Evolutionary conservation across 1,284 basidiomycete genomes (phyloP).

Genomic region (Ustilago esculenta): DNA sequence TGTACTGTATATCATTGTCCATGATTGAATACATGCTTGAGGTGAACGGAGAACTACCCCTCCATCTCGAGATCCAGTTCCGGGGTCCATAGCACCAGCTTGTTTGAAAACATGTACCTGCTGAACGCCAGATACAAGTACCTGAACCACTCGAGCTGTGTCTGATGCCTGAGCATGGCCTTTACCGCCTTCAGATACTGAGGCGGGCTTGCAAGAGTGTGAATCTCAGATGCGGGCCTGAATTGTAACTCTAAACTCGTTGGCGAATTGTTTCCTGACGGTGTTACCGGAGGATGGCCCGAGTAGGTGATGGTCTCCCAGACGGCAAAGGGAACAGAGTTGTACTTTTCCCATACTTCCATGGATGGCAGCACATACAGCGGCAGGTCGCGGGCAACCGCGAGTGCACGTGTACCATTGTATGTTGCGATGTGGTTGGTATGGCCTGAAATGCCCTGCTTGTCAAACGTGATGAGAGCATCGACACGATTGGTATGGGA

Average conservation of each 20-base stretch:
- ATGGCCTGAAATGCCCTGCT: slow-evolving; percentile 81
- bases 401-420: slow-evolving; percentile 26
- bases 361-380: slow-evolving; percentile 41
- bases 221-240: slow-evolving; percentile 28
- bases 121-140: slow-evolving; percentile 60
- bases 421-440: slow-evolving; percentile 86
- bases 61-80: slow-evolving; percentile 13
- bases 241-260: not conserved
- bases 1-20: too few species aligned
- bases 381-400: slow-evolving; percentile 61
- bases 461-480: slow-evolving; percentile 88
- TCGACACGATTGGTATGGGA: slow-evolving; percentile 14
- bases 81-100: slow-evolving; percentile 28
- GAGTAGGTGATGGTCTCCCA: slow-evolving; percentile 37
- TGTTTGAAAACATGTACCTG: slow-evolving; percentile 56
- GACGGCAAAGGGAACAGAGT: slow-evolving; percentile 33
- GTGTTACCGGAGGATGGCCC: not conserved
- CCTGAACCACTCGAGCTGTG: slow-evolving; percentile 65
- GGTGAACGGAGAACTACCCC: not conserved
- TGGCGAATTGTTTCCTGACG: not conserved
- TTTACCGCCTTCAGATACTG: slow-evolving; percentile 40
- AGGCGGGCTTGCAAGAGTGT: slow-evolving; percentile 22
- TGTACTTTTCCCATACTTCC: slow-evolving; percentile 49
- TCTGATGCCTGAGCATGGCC: slow-evolving; percentile 59
- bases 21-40: too few species aligned